Percentiles rank a stretch among this genome's conserved stretches.
phyloP scores from a whole-genome alignment of 2,329 filamentous ascomycete species.

The Hypoxylon sp. region DNA sequence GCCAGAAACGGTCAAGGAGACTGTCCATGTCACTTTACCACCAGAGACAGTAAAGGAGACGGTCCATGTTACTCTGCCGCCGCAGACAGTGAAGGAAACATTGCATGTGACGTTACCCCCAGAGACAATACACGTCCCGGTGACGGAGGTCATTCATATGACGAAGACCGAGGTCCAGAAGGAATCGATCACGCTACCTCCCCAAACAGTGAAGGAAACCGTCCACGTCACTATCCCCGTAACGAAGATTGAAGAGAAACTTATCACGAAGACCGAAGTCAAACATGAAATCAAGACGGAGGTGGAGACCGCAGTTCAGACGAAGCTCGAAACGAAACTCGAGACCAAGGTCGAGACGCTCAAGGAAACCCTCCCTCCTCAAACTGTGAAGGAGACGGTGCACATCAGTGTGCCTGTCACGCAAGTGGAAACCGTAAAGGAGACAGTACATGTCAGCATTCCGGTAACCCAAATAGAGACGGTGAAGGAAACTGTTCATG shows the following conservation, averaged over 20 bases:
- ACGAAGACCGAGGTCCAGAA: conserved; percentile 34
- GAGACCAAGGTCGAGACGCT: conserved; percentile 24
- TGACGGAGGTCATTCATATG: conserved; percentile 30
- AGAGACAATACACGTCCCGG: conserved; percentile 30
- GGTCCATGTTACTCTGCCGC: conserved; percentile 32
- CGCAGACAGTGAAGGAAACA: conserved; percentile 33
- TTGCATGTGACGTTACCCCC: conserved; percentile 32
- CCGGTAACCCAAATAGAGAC: conserved; percentile 20
- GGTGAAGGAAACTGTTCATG: conserved; percentile 19
- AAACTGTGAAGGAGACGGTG: conserved; percentile 33
- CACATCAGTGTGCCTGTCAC: conserved; percentile 29
- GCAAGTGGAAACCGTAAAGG: conserved; percentile 25
- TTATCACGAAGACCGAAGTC: conserved; percentile 33
- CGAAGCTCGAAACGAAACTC: conserved; percentile 25
- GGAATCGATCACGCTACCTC: conserved; percentile 33
- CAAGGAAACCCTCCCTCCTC: conserved; percentile 29
- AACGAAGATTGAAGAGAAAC: conserved; percentile 38
- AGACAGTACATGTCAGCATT: conserved; percentile 16
- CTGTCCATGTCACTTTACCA: conserved; percentile 20
- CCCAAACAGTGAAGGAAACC: conserved; percentile 34
- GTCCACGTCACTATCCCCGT: conserved; percentile 37
- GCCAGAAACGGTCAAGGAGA: conserved; percentile 33
- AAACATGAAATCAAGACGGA: conserved; percentile 26
- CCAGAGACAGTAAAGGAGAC: conserved; percentile 27
- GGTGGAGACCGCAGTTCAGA: conserved; percentile 19